Base-by-base conservation (phyloP, 2,329 filamentous ascomycete species). In the Bertia moriformis region DNA sequence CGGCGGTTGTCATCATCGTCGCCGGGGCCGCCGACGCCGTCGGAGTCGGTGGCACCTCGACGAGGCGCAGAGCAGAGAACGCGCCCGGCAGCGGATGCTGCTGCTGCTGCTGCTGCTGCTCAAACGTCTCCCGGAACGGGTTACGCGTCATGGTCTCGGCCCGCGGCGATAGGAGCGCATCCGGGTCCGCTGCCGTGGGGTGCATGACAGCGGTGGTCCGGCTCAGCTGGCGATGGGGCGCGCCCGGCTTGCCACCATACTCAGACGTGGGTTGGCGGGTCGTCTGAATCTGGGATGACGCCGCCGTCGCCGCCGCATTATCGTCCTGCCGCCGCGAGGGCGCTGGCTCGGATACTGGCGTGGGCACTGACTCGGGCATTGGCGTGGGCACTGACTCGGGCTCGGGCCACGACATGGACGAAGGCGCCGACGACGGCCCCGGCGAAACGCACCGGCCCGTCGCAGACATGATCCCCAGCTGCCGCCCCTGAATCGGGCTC, bases 101-200 rank as follows among this genome's bases (percentile, higher is more conserved):
- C 2, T 76, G 73, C 43, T 82, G 79, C 44, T 69, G 73, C 2
- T 78, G 85, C 65, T 87, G 87, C 14, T 78, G 73, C 49, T 82
- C 78, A 1, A n/a, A n/a, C n/a, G n/a, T n/a, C n/a, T n/a, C n/a
- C n/a, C n/a, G n/a, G n/a, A n/a, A n/a, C n/a, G n/a, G n/a, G n/a
- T n/a, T n/a, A n/a, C n/a, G n/a, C n/a, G n/a, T n/a, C n/a, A n/a
- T n/a, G n/a, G n/a, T n/a, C n/a, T n/a, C n/a, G n/a, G n/a, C n/a
- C n/a, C n/a, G n/a, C n/a, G n/a, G n/a, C n/a, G n/a, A n/a, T n/a
- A n/a, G n/a, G n/a, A n/a, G n/a, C n/a, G n/a, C n/a, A n/a, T n/a
- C n/a, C n/a, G n/a, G n/a, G n/a, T n/a, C n/a, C n/a, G n/a, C n/a
- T n/a, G n/a, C n/a, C n/a, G n/a, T n/a, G n/a, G n/a, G n/a, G n/a